Conservation (phyloP, 1,284 basidiomycete genomes). For the Ganoderma lucidum region DNA sequence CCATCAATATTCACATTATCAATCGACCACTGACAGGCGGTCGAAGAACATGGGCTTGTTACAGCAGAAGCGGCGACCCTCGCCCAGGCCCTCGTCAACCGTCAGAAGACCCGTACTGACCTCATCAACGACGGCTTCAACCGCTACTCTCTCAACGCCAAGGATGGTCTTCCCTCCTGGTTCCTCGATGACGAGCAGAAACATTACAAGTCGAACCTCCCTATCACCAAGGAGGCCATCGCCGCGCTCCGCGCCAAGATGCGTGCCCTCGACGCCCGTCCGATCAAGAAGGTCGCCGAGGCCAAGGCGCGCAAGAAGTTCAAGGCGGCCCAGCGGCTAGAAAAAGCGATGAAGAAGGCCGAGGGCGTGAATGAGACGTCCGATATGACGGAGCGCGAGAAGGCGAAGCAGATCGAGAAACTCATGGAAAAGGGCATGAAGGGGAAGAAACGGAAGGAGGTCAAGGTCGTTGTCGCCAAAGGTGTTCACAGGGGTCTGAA, state of each 20-base stretch:
- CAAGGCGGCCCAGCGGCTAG: slow-evolving; percentile 85
- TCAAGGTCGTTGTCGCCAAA: slow-evolving; percentile 93
- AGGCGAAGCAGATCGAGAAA: slow-evolving; percentile 93
- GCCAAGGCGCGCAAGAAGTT: slow-evolving; percentile 98
- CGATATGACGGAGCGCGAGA: slow-evolving; percentile 94
- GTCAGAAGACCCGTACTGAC: slow-evolving; percentile 87
- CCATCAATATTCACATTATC: not conserved
- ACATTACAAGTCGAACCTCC: slow-evolving; percentile 94
- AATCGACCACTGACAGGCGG: slow-evolving; percentile 17
- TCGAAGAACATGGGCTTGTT: slow-evolving; percentile 81
- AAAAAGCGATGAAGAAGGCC: slow-evolving; percentile 96
- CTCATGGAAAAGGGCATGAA: slow-evolving; percentile 85
- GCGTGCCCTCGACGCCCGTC: slow-evolving; percentile 94
- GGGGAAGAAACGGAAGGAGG: slow-evolving; percentile 77
- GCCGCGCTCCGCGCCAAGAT: slow-evolving; percentile 88
- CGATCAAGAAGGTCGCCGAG: slow-evolving; percentile 99
- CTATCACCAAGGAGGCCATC: slow-evolving; percentile 97
- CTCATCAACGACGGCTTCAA: slow-evolving; percentile 97
- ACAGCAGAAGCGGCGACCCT: slow-evolving; percentile 94
- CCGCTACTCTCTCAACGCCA: slow-evolving; percentile 90
- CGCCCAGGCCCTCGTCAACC: slow-evolving; percentile 93
- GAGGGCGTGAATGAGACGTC: slow-evolving; percentile 92
- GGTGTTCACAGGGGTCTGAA: slow-evolving; percentile 91
- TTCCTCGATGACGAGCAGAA: slow-evolving; percentile 98
- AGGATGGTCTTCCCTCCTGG: slow-evolving; percentile 94